Evolutionary conservation across 768 basidiomycete genomes (phyloP).

Genomic region (Lyophyllum shimeji): DNA sequence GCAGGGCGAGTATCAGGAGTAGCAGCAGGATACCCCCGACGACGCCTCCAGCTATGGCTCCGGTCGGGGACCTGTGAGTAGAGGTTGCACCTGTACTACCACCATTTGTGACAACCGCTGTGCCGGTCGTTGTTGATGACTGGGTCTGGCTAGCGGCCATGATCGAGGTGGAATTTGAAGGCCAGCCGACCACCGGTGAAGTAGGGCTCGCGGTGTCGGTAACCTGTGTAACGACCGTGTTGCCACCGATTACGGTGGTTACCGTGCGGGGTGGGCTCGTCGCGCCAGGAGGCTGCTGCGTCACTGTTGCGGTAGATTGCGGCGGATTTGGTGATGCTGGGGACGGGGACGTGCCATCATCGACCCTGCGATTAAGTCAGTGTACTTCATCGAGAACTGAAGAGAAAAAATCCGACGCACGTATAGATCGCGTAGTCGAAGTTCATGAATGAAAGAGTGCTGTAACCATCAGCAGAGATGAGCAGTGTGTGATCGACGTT

Average conservation of each 20-base stretch:
- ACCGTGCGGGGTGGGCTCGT: background rate
- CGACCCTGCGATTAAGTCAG: background rate
- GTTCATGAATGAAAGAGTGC: constrained; percentile 30
- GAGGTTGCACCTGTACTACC: background rate
- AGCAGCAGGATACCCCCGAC: constrained; percentile 8
- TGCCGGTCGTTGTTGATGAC: background rate
- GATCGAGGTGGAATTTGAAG: background rate
- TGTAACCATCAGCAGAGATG: constrained; percentile 30
- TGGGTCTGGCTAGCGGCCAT: background rate
- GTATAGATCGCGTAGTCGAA: constrained; percentile 45
- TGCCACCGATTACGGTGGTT: background rate
- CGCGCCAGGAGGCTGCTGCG: background rate
- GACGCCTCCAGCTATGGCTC: constrained; percentile 13
- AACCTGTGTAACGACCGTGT: background rate
- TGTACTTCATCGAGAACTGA: background rate
- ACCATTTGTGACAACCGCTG: background rate
- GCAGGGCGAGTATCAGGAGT: background rate
- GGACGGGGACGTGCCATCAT: background rate
- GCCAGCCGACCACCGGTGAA: background rate
- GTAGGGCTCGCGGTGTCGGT: background rate
- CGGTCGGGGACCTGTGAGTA: background rate
- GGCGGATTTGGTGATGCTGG: background rate
- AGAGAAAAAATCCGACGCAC: constrained; percentile 20
- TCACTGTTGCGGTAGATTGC: background rate
- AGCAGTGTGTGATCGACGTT: constrained; percentile 29